Evolutionary conservation across 192 early-diverging fungal species (phyloP).

Genomic region (Tieghemiomyces parasiticus): DNA sequence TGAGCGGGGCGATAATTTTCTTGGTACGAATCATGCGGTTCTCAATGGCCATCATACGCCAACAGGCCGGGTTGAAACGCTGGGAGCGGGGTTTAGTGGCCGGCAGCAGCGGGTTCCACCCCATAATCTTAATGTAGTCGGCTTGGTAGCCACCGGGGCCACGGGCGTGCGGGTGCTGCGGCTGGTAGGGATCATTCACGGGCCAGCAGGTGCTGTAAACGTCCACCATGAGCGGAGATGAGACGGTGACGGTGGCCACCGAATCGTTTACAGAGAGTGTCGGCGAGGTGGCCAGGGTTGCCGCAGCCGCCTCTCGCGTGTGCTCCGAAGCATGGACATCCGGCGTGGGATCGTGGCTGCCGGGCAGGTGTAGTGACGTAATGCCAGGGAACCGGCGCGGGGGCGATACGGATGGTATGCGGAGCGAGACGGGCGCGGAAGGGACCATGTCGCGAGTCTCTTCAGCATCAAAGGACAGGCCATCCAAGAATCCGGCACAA

Average conservation of each 20-base stretch:
- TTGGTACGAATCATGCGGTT: slow-evolving; percentile 7
- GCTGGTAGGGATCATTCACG: neutral
- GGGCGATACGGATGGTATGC: too few relatives aligned
- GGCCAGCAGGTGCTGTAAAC: slow-evolving; percentile 7
- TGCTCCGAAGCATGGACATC: neutral
- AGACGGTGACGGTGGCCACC: neutral
- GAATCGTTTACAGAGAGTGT: neutral
- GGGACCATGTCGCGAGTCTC: neutral
- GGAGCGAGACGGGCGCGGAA: neutral
- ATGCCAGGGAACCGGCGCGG: too few relatives aligned
- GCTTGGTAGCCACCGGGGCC: too few relatives aligned
- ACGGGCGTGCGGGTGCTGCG: too few relatives aligned
- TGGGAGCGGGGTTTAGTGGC: slow-evolving; percentile 1
- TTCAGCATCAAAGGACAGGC: neutral
- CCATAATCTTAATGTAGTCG: slow-evolving; percentile 1
- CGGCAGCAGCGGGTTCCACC: slow-evolving; percentile 5
- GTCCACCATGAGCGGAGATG: slow-evolving; percentile 8
- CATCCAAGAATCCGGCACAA: too few relatives aligned
- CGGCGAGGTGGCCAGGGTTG: neutral
- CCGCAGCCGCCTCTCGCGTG: neutral
- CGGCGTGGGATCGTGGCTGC: neutral
- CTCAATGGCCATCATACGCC: slow-evolving; percentile 10
- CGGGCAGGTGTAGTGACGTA: neutral
- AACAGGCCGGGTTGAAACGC: slow-evolving; percentile 4
- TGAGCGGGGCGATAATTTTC: slow-evolving; percentile 5